Base-by-base conservation (phyloP, 768 basidiomycete species). In the Lactarius hatsudake region DNA sequence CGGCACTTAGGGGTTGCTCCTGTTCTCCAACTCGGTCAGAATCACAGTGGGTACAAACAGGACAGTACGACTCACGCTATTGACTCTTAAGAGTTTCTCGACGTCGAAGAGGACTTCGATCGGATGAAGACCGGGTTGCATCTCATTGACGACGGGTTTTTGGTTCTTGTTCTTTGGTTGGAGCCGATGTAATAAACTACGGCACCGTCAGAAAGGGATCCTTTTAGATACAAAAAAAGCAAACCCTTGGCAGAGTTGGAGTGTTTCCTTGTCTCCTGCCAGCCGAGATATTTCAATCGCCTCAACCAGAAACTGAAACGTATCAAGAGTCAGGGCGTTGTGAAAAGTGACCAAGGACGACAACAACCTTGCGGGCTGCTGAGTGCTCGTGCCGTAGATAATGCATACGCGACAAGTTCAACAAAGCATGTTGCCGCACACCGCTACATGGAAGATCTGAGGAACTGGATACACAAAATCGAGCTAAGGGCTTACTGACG, bases 171-270 rank as follows among this genome's bases (percentile, higher is more conserved):
- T 78, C 56, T 75, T 76, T 18, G 84, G 80, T 43, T 89, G 88
- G 28, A 93, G 79, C 18, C 93, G 88, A 76, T 91, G 86, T 32
- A 90, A 73, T 73, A 93, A 80, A 72, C 92, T 94, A 70, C 48
- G 65, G 42, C 32, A 65, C 36, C 43, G 61, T 30, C 51, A 48
- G 59, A 61, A 40, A 56, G 15, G 9, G 18, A 62, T 59, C 45
- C 10, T 10, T 20, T 45, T 43, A 18, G 54, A 60, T 43, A 59
- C 56, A 36, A 66, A 18, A 30, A 36, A 18, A 62, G 71, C 74
- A 38, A 56, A 88, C 92, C 88, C 90, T 72, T 88, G 88, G 71
- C 91, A 93, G 73, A 91, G 89, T 70, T 93, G 89, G 59, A 94
- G 79, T 13, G 88, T 88, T 56, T 86, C 72, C 62, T 82, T 86